These are phyloP conservation scores for Tanacetum coccineum DNA, from an alignment of 129 eudicot species.

Conservation along the genomic window DNA sequence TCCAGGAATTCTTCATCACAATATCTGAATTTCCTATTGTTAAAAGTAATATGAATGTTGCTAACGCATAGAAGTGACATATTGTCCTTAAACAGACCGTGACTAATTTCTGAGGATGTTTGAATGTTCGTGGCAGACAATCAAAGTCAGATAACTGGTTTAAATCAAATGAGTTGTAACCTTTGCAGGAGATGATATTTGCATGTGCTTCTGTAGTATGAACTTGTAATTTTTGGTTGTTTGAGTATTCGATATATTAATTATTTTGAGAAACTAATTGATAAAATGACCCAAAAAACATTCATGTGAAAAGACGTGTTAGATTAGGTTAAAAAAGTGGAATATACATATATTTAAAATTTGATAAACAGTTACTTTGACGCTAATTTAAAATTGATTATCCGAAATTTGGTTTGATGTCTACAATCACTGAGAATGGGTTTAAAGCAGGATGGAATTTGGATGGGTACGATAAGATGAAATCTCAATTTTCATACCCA, in stretches of 20 bases:
- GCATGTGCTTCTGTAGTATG: no score
- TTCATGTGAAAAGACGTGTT: background rate
- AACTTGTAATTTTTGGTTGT: background rate
- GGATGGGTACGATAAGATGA: no score
- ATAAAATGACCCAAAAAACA: background rate
- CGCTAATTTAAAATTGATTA: background rate
- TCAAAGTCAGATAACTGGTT: background rate
- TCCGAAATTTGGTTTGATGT: no score
- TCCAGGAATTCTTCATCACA: slow-evolving; percentile 7
- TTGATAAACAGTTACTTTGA: background rate
- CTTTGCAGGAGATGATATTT: no score
- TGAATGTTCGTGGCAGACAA: background rate
- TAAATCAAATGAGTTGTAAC: background rate
- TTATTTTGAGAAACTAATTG: background rate
- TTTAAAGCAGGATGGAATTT: no score
- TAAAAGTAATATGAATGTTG: background rate
- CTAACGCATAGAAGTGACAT: background rate
- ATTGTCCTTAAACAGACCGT: no score
- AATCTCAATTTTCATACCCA: no score
- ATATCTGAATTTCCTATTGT: background rate
- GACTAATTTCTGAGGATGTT: background rate
- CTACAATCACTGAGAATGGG: no score
- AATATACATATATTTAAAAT: background rate
- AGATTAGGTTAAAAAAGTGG: background rate
- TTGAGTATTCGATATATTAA: background rate